Conservation (phyloP, 352 stramenopile species). For the Plasmopara viticola region DNA sequence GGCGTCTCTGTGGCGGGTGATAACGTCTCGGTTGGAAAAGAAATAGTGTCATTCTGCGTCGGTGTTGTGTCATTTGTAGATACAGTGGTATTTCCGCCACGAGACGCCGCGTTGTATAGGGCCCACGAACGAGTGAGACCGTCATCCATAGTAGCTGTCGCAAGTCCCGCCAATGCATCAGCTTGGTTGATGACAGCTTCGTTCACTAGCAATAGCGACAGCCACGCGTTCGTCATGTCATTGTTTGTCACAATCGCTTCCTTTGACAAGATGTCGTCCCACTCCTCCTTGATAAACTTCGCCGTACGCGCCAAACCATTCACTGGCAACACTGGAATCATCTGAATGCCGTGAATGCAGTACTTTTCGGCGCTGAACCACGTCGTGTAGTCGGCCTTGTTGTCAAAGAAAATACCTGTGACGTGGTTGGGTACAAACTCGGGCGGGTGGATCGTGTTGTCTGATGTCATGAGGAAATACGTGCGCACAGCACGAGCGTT, state of each 20-base stretch:
- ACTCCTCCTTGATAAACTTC: constrained; percentile 66
- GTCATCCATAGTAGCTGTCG: constrained; percentile 52
- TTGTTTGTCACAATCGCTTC: constrained; percentile 44
- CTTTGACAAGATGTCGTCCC: constrained; percentile 71
- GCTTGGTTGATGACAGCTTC: constrained; percentile 55
- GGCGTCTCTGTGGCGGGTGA: not conserved
- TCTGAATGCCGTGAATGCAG: constrained; percentile 78
- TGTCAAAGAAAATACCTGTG: constrained; percentile 72
- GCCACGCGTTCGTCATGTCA: constrained; percentile 49
- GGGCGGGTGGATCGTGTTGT: constrained; percentile 60
- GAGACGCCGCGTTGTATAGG: constrained; percentile 55
- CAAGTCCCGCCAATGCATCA: constrained; percentile 37
- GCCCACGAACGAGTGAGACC: constrained; percentile 64
- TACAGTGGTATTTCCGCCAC: constrained; percentile 6
- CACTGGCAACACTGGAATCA: constrained; percentile 71
- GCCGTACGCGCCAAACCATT: constrained; percentile 57
- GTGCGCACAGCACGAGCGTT: constrained; percentile 57
- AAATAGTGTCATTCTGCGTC: not conserved
- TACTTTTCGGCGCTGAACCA: constrained; percentile 78
- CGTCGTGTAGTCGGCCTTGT: constrained; percentile 71
- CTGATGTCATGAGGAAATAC: constrained; percentile 71
- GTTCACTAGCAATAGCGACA: constrained; percentile 72
- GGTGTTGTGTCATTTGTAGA: not conserved
- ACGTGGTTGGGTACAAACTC: constrained; percentile 72
- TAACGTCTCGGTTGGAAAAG: not conserved